phyloP scores from a whole-genome alignment of 1,284 basidiomycete species.

The Wolfiporia cocos region DNA sequence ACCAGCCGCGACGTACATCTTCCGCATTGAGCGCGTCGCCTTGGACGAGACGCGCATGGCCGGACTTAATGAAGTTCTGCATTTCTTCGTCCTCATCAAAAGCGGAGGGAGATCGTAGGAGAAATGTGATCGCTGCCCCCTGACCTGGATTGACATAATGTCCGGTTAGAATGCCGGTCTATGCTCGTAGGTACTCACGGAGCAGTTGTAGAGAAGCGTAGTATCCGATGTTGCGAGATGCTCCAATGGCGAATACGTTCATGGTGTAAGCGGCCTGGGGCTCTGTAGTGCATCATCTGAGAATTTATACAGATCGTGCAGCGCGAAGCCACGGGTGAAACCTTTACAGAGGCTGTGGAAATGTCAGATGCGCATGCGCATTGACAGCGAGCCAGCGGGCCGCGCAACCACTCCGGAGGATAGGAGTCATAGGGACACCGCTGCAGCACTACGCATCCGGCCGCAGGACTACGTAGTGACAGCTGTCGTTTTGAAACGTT shows the following conservation, averaged over 20 bases:
- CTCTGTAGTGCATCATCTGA: too few species aligned
- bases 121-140: constrained; percentile 45
- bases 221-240: constrained; percentile 62
- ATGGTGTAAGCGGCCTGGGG: constrained; percentile 21
- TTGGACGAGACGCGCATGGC: constrained; percentile 38
- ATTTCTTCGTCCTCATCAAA: constrained; percentile 43
- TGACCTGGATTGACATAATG: constrained; percentile 24
- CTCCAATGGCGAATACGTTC: constrained; percentile 47
- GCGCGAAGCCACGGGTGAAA: too few species aligned
- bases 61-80: constrained; percentile 33
- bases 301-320: too few species aligned
- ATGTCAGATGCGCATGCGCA: too few species aligned
- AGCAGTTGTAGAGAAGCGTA: constrained; percentile 43
- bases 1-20: constrained; percentile 41
- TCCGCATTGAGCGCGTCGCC: constrained; percentile 44
- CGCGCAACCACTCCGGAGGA: too few species aligned
- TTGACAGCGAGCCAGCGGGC: too few species aligned
- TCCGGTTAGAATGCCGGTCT: not conserved
- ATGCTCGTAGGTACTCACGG: constrained; percentile 27
- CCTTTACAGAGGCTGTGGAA: too few species aligned
- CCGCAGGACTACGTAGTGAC: too few species aligned
- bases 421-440: too few species aligned
- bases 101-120: constrained; percentile 36
- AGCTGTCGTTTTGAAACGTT: too few species aligned
- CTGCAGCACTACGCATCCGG: too few species aligned